Base-by-base conservation (phyloP, 1,139 yeast species). In the Taphrina wiesneri region DNA sequence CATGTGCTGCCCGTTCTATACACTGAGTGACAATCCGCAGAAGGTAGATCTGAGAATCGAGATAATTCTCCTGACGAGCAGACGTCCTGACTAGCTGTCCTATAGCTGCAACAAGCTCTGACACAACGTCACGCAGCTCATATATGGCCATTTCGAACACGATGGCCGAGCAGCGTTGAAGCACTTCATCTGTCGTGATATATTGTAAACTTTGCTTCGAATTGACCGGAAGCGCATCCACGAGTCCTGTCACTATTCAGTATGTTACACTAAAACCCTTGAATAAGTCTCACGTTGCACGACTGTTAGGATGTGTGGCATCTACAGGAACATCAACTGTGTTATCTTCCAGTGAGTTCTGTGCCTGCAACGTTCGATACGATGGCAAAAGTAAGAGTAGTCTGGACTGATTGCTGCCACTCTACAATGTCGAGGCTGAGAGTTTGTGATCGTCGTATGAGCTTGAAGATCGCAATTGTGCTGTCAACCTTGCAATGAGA, bases 221-320 rank as follows among this genome's bases (percentile, higher is more conserved):
- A n/a, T 54, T 54, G 59, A 54, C 39, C 3, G 59, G 59, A 9
- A 54, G 49, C 46, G 59, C 49, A 13, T 54, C 59, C 32, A 54
- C 49, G 9, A 54, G 45, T 21, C 56, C 56, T 52, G 26, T 23
- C 2, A 21, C n/a, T 13, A 19, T 11, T 45, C 28, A 45, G 49
- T 45, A 23, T 23, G 11, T 4, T 2, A n/a, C 28, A 39, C 6
- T 7, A 17, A 5, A 6, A 7, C 21, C n/a, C n/a, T 39, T 13
- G 6, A 5, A 15, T 7, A 13, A 7, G 45, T 17, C 49, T 45
- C 21, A 45, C 49, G 26, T 45, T 45, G 49, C 11, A 45, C 49
- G n/a, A 45, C 28, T 21, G 49, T 45, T 7, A 45, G 49, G 11
- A 45, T 45, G 28, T 45, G 28, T 13, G 49, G 49, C 49, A 45